Base-by-base conservation (phyloP, 306 rosid genomes). In the Cucurbita pepo region DNA sequence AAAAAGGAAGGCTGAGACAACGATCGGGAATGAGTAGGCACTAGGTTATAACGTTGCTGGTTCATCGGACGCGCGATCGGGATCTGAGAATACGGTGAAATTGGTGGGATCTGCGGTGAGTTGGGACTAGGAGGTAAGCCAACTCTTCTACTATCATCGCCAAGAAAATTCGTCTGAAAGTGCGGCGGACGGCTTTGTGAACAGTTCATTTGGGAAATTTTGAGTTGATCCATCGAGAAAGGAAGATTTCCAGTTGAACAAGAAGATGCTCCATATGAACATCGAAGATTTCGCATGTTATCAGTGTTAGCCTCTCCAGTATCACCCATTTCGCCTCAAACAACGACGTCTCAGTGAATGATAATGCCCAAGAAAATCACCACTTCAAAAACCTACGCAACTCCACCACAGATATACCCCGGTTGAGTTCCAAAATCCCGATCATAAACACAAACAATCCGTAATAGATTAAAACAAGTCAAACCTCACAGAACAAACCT, bases 81-180 rank as follows among this genome's bases (percentile, higher is more conserved):
- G 94, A 93, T 90, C 97, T 93, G 97, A 16, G 98, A 93, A 75
- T 86, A 90, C 0, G 97, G 97, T 0, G 96, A 93, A 82, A 90
- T 73, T 54, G 98, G 98, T 3, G 93, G 96, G 83, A 90, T 88
- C 89, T 86, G 97, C 77, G 87, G 86, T 15, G 96, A 92, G 71
- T 88, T 95, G 1, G 97, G 89, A 16, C 51, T 19, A 6, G 97
- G 97, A 21, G 96, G 97, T 25, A 90, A 88, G 12, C 96, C 34
- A 82, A 61, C 41, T 64, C 96, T 79, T 61, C 83, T 88, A 73
- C 53, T 75, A 41, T 47, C 51, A 66, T 78, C 87, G 16, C 80
- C 84, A 63, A 30, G 59, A 73, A 81, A 84, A 62, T 36, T 86
- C 19, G 77, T 82, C 37, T 81, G 86, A 65, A 87, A 85, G 54